phyloP scores from a whole-genome alignment of 768 basidiomycete genomes.

The Pholiota microspora region DNA sequence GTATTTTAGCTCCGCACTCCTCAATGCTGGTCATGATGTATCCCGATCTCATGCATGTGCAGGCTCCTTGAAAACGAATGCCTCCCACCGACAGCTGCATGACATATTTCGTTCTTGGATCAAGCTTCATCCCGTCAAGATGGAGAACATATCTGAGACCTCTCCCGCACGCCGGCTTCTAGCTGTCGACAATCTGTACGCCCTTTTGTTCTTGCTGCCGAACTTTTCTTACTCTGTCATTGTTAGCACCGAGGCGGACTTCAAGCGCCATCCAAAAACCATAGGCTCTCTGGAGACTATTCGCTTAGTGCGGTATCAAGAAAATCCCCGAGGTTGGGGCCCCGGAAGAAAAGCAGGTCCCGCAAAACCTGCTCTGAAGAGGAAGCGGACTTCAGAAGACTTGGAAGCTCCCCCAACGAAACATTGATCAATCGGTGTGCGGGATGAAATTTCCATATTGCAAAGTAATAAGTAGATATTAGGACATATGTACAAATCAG shows the following conservation, averaged over 20 bases:
- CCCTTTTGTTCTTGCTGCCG: slow-evolving; percentile 5
- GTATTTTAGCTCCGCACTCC: slow-evolving; percentile 71
- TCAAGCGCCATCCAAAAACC: slow-evolving; percentile 69
- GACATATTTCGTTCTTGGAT: slow-evolving; percentile 88
- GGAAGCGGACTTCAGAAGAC: slow-evolving; percentile 20
- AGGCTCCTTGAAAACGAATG: slow-evolving; percentile 91
- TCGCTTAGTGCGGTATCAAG: slow-evolving; percentile 86
- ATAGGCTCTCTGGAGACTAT: slow-evolving; percentile 59
- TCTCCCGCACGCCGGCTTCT: slow-evolving; percentile 73
- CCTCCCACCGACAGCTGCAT: slow-evolving; percentile 65
- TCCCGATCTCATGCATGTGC: slow-evolving; percentile 90
- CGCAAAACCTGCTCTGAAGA: slow-evolving; percentile 18
- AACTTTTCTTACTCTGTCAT: slow-evolving; percentile 8
- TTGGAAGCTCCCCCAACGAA: slow-evolving; percentile 21
- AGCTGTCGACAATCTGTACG: slow-evolving; percentile 66
- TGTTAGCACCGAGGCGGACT: slow-evolving; percentile 63
- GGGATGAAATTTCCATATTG: too few species aligned
- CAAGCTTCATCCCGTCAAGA: slow-evolving; percentile 76
- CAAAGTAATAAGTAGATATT: too few species aligned
- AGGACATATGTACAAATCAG: background rate
- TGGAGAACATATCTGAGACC: slow-evolving; percentile 74
- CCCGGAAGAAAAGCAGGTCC: slow-evolving; percentile 64
- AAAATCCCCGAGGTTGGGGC: slow-evolving; percentile 95
- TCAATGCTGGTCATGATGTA: slow-evolving; percentile 80
- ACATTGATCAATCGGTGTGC: slow-evolving; percentile 8